Conservation (phyloP, 2,329 filamentous ascomycete genomes). For the Cercospora sp. region DNA sequence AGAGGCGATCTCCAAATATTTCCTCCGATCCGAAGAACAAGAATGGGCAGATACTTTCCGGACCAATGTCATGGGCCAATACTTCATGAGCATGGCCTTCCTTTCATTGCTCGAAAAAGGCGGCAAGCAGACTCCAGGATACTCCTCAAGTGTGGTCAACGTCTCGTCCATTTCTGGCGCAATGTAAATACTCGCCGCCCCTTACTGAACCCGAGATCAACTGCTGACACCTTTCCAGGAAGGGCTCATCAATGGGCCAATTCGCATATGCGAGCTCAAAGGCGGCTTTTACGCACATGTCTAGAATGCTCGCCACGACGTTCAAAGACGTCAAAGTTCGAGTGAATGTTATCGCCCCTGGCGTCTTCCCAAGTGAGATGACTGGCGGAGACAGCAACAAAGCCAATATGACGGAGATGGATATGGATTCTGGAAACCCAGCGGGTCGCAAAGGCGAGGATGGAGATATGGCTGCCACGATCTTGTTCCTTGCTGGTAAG, state of each 20-base stretch:
- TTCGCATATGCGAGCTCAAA: constrained; percentile 49
- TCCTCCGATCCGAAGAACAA: constrained; percentile 50
- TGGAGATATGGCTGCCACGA: constrained; percentile 54
- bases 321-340: constrained; percentile 47
- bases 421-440: constrained; percentile 47
- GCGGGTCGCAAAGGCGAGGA: constrained; percentile 48
- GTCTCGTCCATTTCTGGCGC: constrained; percentile 54
- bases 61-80: constrained; percentile 54
- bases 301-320: constrained; percentile 49
- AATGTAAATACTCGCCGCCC: constrained; percentile 33
- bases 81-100: constrained; percentile 57
- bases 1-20: constrained; percentile 53
- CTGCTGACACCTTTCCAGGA: constrained; percentile 27
- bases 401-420: constrained; percentile 50
- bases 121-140: constrained; percentile 47
- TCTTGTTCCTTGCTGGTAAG: constrained; percentile 53
- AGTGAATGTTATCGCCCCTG: constrained; percentile 47
- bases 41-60: constrained; percentile 54
- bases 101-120: constrained; percentile 56
- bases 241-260: constrained; percentile 53
- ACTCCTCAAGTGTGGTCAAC: constrained; percentile 55
- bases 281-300: constrained; percentile 49
- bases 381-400: constrained; percentile 49
- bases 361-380: constrained; percentile 51
- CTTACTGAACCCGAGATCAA: not conserved